phyloP scores from a whole-genome alignment of 2,329 filamentous ascomycete species.

The Calonectria pauciramosa region DNA sequence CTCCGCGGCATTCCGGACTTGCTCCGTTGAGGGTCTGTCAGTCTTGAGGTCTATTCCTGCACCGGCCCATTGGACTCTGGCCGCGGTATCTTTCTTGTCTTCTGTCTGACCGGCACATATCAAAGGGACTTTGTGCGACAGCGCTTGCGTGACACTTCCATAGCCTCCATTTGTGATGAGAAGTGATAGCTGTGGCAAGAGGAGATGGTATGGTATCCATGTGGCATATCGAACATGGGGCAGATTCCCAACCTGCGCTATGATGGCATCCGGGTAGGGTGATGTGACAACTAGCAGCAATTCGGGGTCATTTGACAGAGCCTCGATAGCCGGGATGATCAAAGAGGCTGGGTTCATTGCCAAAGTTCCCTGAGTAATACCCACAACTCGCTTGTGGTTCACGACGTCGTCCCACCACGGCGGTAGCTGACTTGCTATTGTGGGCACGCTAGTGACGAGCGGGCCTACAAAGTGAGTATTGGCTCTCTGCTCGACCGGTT shows the following conservation, averaged over 20 bases:
- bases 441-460: slow-evolving; percentile 44
- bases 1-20: slow-evolving; percentile 44
- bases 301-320: slow-evolving; percentile 44
- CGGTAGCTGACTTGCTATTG: slow-evolving; percentile 41
- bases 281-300: slow-evolving; percentile 52
- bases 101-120: slow-evolving; percentile 54
- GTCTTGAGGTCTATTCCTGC: slow-evolving; percentile 54
- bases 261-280: slow-evolving; percentile 46
- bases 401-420: slow-evolving; percentile 50
- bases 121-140: slow-evolving; percentile 52
- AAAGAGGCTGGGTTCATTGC: slow-evolving; percentile 53
- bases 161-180: slow-evolving; percentile 56
- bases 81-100: slow-evolving; percentile 54
- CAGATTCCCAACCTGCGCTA: slow-evolving; percentile 32
- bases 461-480: slow-evolving; percentile 51
- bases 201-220: slow-evolving; percentile 53
- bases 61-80: slow-evolving; percentile 49
- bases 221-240: slow-evolving; percentile 48
- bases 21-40: slow-evolving; percentile 46
- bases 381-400: slow-evolving; percentile 47
- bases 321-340: slow-evolving; percentile 54
- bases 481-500: slow-evolving; percentile 32
- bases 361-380: slow-evolving; percentile 55
- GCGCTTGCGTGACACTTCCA: slow-evolving; percentile 53
- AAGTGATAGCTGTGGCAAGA: slow-evolving; percentile 51